Evolutionary conservation across 768 basidiomycete genomes (phyloP), one percentile per base, ranked within the genome.

Genomic region (Collybia sp.): DNA sequence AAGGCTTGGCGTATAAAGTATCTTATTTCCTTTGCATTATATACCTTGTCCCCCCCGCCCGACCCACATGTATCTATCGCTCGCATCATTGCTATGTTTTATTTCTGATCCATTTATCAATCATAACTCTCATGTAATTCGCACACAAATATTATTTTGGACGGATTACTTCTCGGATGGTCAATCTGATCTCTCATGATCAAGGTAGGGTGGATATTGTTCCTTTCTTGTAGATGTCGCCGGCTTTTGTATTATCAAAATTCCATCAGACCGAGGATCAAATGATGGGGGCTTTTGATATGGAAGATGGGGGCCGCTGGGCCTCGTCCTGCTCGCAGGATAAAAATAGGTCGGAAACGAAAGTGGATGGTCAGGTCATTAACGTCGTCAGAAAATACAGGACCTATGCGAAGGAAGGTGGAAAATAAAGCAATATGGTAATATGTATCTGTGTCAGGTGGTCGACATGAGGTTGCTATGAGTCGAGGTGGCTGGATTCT

Each of bases 1-100:
- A 85, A n/a, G 83, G 64, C 75, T 85, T 57, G 83, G 82, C 57
- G 80, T 83, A 65, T 79, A 72, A 66, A 62, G 52, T 58, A 42
- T 51, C 31, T 34, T 53, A 48, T 38, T 30, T 34, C 41, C 48
- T 51, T 31, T 31, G 37, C 45, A 43, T 51, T 38, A 52, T 43
- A 49, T 48, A 35, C 41, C 33, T 38, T 46, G 11, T 17, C 38
- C 34, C 39, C 46, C 20, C n/a, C 33, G 42, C 39, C 12, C 31
- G 38, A 45, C 37, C 41, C 45, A 41, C 40, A 42, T 47, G 40
- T 53, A 55, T 30, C 43, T 42, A 47, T 42, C 44, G 39, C 47
- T 51, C 42, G 44, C 46, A 45, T 38, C 16, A 37, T 44, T 12
- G 15, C 12, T 44, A 35, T 30, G 42, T 39, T 30, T 34, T 45